phyloP scores from a whole-genome alignment of 179 eudicot genomes.

The Carnegiea gigantea region DNA sequence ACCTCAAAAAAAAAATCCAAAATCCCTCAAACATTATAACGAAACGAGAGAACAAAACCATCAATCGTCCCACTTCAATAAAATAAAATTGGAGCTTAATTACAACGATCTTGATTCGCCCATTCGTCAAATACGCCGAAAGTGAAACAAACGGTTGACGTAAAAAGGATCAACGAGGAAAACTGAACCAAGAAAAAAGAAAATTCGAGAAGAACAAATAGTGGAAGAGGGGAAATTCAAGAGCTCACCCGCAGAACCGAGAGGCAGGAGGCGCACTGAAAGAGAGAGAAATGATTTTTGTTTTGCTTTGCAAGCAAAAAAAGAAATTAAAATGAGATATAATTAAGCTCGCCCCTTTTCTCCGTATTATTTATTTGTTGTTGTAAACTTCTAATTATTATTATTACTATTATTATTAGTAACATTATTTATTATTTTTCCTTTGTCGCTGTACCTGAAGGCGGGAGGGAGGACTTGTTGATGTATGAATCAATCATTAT shows the following conservation, averaged over 20 bases:
- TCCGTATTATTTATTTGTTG: no score
- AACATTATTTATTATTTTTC: no score
- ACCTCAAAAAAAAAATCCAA: background rate
- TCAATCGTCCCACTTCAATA: background rate
- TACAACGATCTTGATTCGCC: conserved; percentile 21
- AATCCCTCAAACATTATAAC: background rate
- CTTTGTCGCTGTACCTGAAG: no score
- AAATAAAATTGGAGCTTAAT: background rate
- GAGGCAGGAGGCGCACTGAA: background rate
- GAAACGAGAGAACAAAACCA: background rate
- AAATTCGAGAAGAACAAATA: background rate
- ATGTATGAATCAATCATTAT: no score
- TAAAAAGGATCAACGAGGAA: background rate
- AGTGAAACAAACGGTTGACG: background rate
- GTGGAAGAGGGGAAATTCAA: background rate
- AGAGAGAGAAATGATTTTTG: background rate
- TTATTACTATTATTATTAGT: no score
- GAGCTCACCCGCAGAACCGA: conserved; percentile 18
- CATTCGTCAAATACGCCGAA: background rate
- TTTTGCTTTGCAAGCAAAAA: background rate
- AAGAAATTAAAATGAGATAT: background rate
- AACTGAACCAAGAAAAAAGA: background rate
- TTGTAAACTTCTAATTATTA: no score
- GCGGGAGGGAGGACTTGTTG: no score
- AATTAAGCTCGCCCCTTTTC: no score